Conservation (phyloP, 169 alveolate genomes). For the Plasmodium vivax region DNA sequence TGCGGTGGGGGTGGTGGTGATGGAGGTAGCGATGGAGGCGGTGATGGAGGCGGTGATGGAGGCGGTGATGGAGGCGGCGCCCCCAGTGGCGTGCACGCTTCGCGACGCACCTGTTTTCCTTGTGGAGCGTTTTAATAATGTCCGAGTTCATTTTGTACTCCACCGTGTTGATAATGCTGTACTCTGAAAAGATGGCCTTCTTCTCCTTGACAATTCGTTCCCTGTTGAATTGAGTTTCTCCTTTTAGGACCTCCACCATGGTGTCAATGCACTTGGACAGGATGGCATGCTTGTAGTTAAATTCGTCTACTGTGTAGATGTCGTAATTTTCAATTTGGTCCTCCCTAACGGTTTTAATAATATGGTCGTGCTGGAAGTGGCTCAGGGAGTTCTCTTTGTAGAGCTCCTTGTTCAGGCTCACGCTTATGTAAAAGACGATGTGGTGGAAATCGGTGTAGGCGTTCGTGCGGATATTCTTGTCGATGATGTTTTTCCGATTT, state of each 20-base stretch:
- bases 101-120: conserved; percentile 81
- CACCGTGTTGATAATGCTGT: conserved; percentile 85
- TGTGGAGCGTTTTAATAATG: conserved; percentile 84
- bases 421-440: conserved; percentile 86
- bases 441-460: conserved; percentile 91
- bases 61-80: neutral
- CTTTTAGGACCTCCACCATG: conserved; percentile 70
- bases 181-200: conserved; percentile 89
- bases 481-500: conserved; percentile 24
- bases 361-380: conserved; percentile 18
- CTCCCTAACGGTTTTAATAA: conserved; percentile 17
- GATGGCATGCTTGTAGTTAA: conserved; percentile 66
- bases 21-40: too few species aligned
- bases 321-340: conserved; percentile 68
- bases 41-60: neutral
- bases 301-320: conserved; percentile 59
- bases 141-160: conserved; percentile 87
- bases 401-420: conserved; percentile 75
- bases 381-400: conserved; percentile 27
- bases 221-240: conserved; percentile 84
- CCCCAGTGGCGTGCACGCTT: neutral
- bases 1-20: neutral
- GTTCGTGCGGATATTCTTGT: conserved; percentile 86
- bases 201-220: conserved; percentile 86
- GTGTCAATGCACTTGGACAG: conserved; percentile 67